A percentile compares a stretch with the other conserved stretches of the same genome.
phyloP scores from a whole-genome alignment of 495 filamentous ascomycete genomes.

The Acidomyces sp. region DNA sequence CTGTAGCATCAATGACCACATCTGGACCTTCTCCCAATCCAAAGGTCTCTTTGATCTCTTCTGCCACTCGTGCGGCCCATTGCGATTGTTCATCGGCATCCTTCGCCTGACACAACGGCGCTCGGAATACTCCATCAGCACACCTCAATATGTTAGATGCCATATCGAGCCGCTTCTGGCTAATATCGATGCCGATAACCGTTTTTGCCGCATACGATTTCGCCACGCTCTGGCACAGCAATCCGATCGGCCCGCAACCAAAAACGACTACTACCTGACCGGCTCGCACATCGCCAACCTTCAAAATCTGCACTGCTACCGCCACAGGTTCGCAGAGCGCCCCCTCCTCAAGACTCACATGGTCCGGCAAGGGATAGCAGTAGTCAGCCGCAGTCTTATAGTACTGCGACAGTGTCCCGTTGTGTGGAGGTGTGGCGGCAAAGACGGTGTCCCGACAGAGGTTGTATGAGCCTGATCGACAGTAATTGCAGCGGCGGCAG shows the following conservation, averaged over 20 bases:
- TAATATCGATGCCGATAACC: slow-evolving; percentile 16
- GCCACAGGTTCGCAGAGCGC: slow-evolving; percentile 16
- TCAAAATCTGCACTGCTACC: slow-evolving; percentile 15
- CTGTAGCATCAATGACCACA: slow-evolving; percentile 16
- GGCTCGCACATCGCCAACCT: slow-evolving; percentile 5
- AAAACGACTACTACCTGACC: slow-evolving; percentile 14
- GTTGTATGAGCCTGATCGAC: slow-evolving; percentile 20
- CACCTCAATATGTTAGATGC: slow-evolving; percentile 11
- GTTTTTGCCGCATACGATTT: slow-evolving; percentile 12
- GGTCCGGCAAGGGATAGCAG: slow-evolving; percentile 11
- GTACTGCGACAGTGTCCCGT: slow-evolving; percentile 18
- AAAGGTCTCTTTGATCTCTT: slow-evolving; percentile 1
- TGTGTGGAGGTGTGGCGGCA: slow-evolving; percentile 19
- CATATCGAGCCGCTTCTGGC: slow-evolving; percentile 12
- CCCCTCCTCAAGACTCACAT: slow-evolving; percentile 16
- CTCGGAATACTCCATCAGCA: slow-evolving; percentile 40
- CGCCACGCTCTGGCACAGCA: slow-evolving; percentile 15
- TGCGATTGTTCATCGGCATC: slow-evolving; percentile 1
- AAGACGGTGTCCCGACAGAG: slow-evolving; percentile 20
- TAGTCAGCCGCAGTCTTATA: slow-evolving; percentile 15
- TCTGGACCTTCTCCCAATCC: slow-evolving; percentile 14
- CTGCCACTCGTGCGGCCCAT: slow-evolving; percentile 8
- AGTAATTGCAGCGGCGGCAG: slow-evolving; percentile 19
- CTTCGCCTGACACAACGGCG: slow-evolving; percentile 35
- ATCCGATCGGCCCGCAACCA: slow-evolving; percentile 18